phyloP scores from a whole-genome alignment of 352 stramenopile species.

The Globisporangium takayamanum region DNA sequence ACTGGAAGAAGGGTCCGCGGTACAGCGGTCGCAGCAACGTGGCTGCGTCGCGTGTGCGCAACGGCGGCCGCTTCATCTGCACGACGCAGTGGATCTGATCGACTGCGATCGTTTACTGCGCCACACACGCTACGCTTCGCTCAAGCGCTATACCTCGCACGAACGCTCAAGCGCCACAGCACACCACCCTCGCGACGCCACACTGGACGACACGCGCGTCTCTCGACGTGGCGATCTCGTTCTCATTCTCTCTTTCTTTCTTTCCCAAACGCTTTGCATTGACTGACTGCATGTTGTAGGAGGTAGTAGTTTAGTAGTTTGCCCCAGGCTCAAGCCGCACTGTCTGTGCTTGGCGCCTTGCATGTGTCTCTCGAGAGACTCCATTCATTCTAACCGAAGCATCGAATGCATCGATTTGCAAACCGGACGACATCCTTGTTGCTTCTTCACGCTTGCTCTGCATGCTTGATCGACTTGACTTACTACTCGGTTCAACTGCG shows the following conservation, averaged over 20 bases:
- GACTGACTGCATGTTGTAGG: not conserved
- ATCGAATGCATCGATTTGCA: slow-evolving; percentile 16
- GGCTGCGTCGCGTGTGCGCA: slow-evolving; percentile 69
- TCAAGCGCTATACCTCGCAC: not conserved
- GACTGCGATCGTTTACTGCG: not conserved
- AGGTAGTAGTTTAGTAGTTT: not conserved
- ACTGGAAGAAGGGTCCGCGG: slow-evolving; percentile 79
- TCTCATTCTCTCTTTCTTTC: too few species aligned
- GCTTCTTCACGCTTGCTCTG: not conserved
- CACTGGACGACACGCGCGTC: too few species aligned
- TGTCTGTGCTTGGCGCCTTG: slow-evolving; percentile 2
- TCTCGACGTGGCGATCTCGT: too few species aligned
- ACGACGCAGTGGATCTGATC: slow-evolving; percentile 76
- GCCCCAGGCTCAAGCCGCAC: not conserved
- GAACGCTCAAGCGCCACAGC: not conserved
- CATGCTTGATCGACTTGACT: not conserved
- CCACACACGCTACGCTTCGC: not conserved
- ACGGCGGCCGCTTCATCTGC: slow-evolving; percentile 78
- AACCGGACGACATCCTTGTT: not conserved
- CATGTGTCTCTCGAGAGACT: not conserved
- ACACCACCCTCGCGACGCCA: not conserved
- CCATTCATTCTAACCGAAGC: slow-evolving; percentile 6
- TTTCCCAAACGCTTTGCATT: not conserved
- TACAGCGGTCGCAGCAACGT: slow-evolving; percentile 78
- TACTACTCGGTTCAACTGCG: too few species aligned